phyloP scores from a whole-genome alignment of 1,284 basidiomycete genomes.

The Marasmius fiardii region DNA sequence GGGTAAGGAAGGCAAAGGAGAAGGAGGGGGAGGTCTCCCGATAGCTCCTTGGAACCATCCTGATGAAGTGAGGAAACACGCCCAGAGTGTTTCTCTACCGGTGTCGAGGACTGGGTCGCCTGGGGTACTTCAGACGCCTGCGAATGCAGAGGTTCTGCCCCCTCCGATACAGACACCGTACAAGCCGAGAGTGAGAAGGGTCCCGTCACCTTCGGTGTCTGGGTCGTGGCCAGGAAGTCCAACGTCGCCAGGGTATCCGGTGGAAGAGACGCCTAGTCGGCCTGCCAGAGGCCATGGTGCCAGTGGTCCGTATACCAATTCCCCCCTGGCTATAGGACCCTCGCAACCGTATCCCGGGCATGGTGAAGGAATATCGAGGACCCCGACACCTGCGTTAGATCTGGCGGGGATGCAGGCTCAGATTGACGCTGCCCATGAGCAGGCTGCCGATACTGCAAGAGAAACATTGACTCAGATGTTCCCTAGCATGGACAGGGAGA shows the following conservation, averaged over 20 bases:
- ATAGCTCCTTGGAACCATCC: conserved; percentile 35
- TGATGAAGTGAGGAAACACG: conserved; percentile 29
- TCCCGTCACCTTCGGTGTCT: conserved; percentile 34
- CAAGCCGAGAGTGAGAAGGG: conserved; percentile 61
- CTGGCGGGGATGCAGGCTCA: conserved; percentile 69
- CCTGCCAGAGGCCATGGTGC: conserved; percentile 8
- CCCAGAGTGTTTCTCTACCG: conserved; percentile 8
- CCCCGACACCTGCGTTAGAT: conserved; percentile 69
- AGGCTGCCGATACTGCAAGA: conserved; percentile 59
- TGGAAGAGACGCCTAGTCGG: conserved; percentile 51
- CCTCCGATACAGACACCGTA: conserved; percentile 66
- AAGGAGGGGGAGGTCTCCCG: conserved; percentile 12
- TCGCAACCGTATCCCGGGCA: conserved; percentile 28
- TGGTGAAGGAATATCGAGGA: conserved; percentile 26
- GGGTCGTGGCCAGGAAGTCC: conserved; percentile 11
- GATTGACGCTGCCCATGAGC: conserved; percentile 74
- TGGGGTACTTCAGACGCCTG: conserved; percentile 28
- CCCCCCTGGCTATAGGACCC: conserved; percentile 35
- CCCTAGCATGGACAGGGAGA: conserved; percentile 75
- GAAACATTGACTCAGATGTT: conserved; percentile 86
- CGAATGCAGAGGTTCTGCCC: conserved; percentile 30
- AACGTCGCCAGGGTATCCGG: conserved; percentile 8
- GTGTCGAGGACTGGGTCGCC: conserved; percentile 17
- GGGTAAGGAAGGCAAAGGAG: conserved; percentile 34
- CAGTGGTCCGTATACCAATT: conserved; percentile 37